Evolutionary conservation across 192 early-diverging fungal species (phyloP), one percentile per base, ranked within the genome.

Genomic region (Coemansia sp.): DNA sequence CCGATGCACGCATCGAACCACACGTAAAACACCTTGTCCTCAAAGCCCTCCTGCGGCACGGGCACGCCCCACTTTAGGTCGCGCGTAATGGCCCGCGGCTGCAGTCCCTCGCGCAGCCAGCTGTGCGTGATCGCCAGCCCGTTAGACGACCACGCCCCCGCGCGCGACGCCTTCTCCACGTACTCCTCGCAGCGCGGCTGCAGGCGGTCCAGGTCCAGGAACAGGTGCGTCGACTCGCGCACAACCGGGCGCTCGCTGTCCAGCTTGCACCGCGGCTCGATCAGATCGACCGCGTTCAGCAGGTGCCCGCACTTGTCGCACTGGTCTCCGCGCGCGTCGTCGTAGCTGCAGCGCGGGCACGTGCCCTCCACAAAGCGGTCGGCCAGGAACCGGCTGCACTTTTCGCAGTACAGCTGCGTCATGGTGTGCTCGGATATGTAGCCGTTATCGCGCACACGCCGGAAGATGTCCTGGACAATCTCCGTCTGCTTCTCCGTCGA

Each of bases 1-100:
- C 96, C 96, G 50, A 99, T 93, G 44, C 87, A 88, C 19, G 96
- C 96, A 56, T 99, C 96, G 49, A 94, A 98, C 96, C 96, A 99
- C 27, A 99, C 96, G 66, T 99, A 99, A 39, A 99, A 98, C 14
- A 98, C 94, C 77, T 98, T 98, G 36, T 82, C 71, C 48, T 91
- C 82, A 44, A 78, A 92, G 13, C 86, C 89, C 8, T 72, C 64
- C 19, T 87, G 74, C 12, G 96, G 96, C 9, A 99, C 94, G 22
- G 86, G 84, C 27, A 89, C 90, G 26, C 96, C 96, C 96, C 96
- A 99, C 62, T 96, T 98, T 58, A 99, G 72, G 53, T 99, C 96
- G 40, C 96, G 87, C 29, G 94, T 99, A 53, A 99, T 99, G 68
- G 92, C 94, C 40, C 94, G 85, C 33, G 88, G 84, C 52, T 74